Percentiles rank a stretch among this genome's conserved stretches.
Conservation (phyloP, 1,284 basidiomycete genomes). For the Cutaneotrichosporon mucoides region DNA sequence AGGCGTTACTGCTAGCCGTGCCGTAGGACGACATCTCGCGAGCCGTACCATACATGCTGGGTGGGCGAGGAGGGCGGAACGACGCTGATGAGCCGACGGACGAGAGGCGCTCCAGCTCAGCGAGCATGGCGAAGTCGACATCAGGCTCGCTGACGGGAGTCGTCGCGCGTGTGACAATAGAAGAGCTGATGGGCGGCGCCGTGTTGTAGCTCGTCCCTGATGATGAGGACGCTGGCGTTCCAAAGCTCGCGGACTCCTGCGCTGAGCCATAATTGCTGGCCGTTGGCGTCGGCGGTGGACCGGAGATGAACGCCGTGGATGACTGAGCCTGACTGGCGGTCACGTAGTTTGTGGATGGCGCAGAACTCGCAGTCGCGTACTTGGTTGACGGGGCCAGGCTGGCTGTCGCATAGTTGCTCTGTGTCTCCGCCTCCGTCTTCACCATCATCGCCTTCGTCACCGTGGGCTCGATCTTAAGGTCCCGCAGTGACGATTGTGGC, state of each 20-base stretch:
- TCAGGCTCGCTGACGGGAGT: slow-evolving; percentile 41
- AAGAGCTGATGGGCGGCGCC: neutral
- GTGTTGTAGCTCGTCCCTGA: slow-evolving; percentile 2
- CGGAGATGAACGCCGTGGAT: neutral
- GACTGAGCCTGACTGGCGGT: neutral
- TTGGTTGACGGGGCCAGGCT: neutral
- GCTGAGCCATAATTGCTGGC: neutral
- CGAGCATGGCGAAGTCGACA: slow-evolving; percentile 30
- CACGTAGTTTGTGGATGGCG: too few relatives aligned
- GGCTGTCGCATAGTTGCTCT: neutral
- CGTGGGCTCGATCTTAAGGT: too few relatives aligned
- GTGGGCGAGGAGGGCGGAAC: neutral
- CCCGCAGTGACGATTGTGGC: too few relatives aligned
- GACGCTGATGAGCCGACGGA: slow-evolving; percentile 16
- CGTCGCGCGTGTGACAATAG: neutral
- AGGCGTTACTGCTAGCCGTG: slow-evolving; percentile 14
- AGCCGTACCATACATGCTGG: neutral
- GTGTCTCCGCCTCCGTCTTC: neutral
- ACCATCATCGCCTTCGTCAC: too few relatives aligned
- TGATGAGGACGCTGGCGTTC: neutral
- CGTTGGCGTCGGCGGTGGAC: neutral
- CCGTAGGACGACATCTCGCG: slow-evolving; percentile 11
- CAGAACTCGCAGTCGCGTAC: too few relatives aligned
- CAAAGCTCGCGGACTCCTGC: neutral
- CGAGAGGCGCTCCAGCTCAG: slow-evolving; percentile 38